Base-by-base conservation (phyloP, 2,329 filamentous ascomycete genomes). In the Penicillium sp. region DNA sequence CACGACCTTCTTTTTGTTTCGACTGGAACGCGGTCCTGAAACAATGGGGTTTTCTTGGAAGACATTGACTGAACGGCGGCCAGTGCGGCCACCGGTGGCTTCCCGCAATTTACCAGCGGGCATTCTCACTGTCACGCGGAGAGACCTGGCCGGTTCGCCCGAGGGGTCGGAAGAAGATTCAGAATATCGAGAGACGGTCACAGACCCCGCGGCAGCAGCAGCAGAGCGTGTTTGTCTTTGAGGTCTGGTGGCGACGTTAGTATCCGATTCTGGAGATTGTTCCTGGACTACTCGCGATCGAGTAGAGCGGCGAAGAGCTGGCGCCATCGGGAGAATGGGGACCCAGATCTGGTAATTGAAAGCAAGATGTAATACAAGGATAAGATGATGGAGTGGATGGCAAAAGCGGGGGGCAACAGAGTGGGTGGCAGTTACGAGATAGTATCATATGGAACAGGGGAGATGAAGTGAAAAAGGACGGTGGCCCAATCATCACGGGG, bases 121-220 rank as follows among this genome's bases (percentile, higher is more conserved):
- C 73, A 80, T 79, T 60, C 77, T 81, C 47, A 81, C 73, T 5
- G 75, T 81, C 50, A 81, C 64, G 58, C 73, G 75, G 44, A 81
- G 74, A 36, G 77, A 76, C 63, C 70, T 75, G 55, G 68, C 67
- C 16, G 62, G 58, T 51, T 76, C 71, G 50, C 71, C 73, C 13
- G 71, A 57, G 18, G 70, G 66, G 18, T 65, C 65, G 50, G 73
- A 67, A 14, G 68, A 59, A 39, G 70, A 68, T 54, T 71, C 66
- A 16, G 68, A 60, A 44, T 70, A 68, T 54, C 72, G 71, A 44
- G 71, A 72, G 31, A 76, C 67, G 45, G 72, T 74, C 39, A 76
- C 69, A 51, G 72, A 69, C 24, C 66, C 57, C 48, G 67, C 61
- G 48, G 63, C 24, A 28, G 24, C 58, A 48, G 60, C 54, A 49